Conservation (phyloP, 75 land plant species). For the Pseudotsuga menziesii region DNA sequence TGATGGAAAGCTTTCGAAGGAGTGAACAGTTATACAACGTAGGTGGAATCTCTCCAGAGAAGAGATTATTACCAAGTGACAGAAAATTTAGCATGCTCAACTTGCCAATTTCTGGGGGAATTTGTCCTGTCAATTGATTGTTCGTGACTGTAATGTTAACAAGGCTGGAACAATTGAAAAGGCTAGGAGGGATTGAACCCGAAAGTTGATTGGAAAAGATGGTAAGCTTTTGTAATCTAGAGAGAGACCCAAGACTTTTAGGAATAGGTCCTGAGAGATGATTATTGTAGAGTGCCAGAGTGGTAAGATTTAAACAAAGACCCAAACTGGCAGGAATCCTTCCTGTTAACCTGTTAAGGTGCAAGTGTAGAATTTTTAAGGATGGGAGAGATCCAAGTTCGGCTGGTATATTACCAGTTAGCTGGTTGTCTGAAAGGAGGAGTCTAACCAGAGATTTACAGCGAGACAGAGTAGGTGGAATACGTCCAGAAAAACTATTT, state of each 20-base stretch:
- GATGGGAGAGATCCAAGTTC: slow-evolving; percentile 45
- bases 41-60: slow-evolving; percentile 52
- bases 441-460: slow-evolving; percentile 37
- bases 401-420: slow-evolving; percentile 52
- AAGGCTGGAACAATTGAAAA: slow-evolving; percentile 42
- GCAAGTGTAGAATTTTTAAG: slow-evolving; percentile 43
- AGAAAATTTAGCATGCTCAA: slow-evolving; percentile 38
- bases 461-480: slow-evolving; percentile 33
- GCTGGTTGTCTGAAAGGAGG: slow-evolving; percentile 46
- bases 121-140: slow-evolving; percentile 35
- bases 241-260: slow-evolving; percentile 34
- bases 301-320: slow-evolving; percentile 31
- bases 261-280: slow-evolving; percentile 51
- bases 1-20: slow-evolving; percentile 26
- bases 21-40: slow-evolving; percentile 44
- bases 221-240: slow-evolving; percentile 33
- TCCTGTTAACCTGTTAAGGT: slow-evolving; percentile 44
- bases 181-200: slow-evolving; percentile 51
- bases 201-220: slow-evolving; percentile 32
- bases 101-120: slow-evolving; percentile 47
- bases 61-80: slow-evolving; percentile 24
- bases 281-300: slow-evolving; percentile 52
- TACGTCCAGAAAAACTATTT: slow-evolving; percentile 45
- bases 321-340: slow-evolving; percentile 51
- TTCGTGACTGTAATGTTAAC: slow-evolving; percentile 13